Evolutionary conservation across 768 basidiomycete species (phyloP), one percentile per base, ranked within the genome.

Genomic region (Guyanaporus albipodus): DNA sequence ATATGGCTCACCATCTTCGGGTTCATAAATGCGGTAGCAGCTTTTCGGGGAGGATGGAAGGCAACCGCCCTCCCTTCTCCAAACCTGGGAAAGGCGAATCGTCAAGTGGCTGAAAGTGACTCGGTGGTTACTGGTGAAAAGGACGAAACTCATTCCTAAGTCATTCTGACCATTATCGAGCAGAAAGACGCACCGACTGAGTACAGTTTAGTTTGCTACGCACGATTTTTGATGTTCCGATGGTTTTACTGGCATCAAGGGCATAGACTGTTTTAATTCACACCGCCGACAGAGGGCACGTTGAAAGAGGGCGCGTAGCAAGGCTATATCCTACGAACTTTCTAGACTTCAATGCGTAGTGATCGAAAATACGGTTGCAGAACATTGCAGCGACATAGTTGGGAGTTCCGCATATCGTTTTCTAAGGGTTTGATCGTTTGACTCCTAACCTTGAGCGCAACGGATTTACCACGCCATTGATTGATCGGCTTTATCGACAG

Each of bases 21-120:
- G 18, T 60, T 75, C 22, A 52, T 73, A 24, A 81, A 82, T 17
- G 82, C 74, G 10, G 53, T 83, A 2, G 74, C 77, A 6, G 76
- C 83, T 3, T 85, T 87, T 68, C 69, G 80, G 55, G 77, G 75
- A 29, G 84, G 84, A 4, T 88, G 86, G 86, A 79, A 74, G 47
- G 83, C 85, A 2, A 85, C 83, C 14, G 75, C 81, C 8, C 40
- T 63, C 4, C 46, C 54, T 32, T 46, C 51, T 38, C 17, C 42
- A 14, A 55, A 48, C 17, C 6, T 10, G 12, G 15, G 21, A 18
- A 48, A 41, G 27, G 8, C 22, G 6, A 15, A 36, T 42, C 50
- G 53, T 4, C n/a, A n/a, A n/a, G 21, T 18, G 4, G 15, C 18
- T 23, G 54, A 40, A 17, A 43, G 37, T 26, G 49, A 49, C 27